Evolutionary conservation across 2,329 filamentous ascomycete genomes (phyloP), one percentile per base, ranked within the genome.

Genomic region (Biscogniauxia marginata): DNA sequence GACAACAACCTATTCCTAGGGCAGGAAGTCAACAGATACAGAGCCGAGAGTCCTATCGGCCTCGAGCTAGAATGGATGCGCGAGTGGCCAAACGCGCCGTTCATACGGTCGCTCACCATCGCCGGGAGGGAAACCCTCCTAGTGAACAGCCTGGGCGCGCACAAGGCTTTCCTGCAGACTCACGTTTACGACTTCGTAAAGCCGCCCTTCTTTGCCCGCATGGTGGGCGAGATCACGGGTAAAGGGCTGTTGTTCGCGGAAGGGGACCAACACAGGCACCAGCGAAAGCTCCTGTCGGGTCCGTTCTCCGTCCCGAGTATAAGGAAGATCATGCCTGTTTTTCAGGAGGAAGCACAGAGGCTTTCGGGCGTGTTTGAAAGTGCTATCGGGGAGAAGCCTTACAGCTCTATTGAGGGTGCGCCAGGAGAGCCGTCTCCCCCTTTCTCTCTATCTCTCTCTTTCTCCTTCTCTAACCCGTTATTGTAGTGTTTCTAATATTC

Each of bases 171-270:
- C 1, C 58, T 76, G n/a, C 69, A 74, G 53, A 73, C 70, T 3
- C 65, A 75, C n/a, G 71, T 64, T 23, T 77, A 78, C 46, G 63
- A 67, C 3, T 75, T 77, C 53, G 61, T 66, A 19, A 76, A 77
- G 54, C 71, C 75, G 0, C 62, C 58, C 0, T 65, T 71, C 49
- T 73, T 73, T 39, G 59, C 59, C 1, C 65, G 70, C 2, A 57
- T 75, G 16, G 68, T 73, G 9, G 67, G 65, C 6, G 72, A 75
- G 53, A 71, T 76, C 39, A 61, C 67, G 0, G 74, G 75, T 1
- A 59, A 59, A 0, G 75, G 74, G 0, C 58, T 77, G 1, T 56
- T 77, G 4, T 73, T 76, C 48, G 61, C 69, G 1, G 75, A 77
- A 51, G 72, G 72, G 0, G 68, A 70, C 0, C 63, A 67, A 4